phyloP scores from a whole-genome alignment of 805 yeast genomes.

The Metschnikowia lunata region DNA sequence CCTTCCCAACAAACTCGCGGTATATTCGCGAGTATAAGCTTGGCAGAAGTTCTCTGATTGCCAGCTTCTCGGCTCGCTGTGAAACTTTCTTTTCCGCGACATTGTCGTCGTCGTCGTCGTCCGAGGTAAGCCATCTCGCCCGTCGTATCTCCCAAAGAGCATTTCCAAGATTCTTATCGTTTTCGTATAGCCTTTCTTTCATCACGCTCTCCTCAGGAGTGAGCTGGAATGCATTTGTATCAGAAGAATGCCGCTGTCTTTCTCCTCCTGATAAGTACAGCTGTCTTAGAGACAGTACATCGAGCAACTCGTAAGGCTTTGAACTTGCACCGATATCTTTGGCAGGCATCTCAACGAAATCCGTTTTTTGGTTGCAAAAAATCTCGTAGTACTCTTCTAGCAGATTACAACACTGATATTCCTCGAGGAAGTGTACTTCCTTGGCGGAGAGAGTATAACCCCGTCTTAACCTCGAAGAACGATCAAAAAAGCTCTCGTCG shows the following conservation, averaged over 20 bases:
- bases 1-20: constrained; percentile 63
- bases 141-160: constrained; percentile 69
- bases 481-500: constrained; percentile 32
- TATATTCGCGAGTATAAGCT: constrained; percentile 61
- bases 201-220: not conserved
- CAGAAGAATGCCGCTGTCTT: not conserved
- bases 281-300: constrained; percentile 3
- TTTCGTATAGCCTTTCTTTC: constrained; percentile 1
- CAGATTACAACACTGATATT: constrained; percentile 27
- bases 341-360: not conserved
- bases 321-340: not conserved
- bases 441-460: constrained; percentile 16
- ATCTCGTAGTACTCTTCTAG: constrained; percentile 22
- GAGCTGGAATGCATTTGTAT: not conserved
- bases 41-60: constrained; percentile 37
- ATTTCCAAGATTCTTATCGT: constrained; percentile 41
- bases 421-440: constrained; percentile 32
- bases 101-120: constrained; percentile 24
- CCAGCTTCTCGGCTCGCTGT: constrained; percentile 14
- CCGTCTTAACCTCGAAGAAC: constrained; percentile 16
- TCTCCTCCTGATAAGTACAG: not conserved
- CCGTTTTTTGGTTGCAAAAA: not conserved
- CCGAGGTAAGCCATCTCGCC: constrained; percentile 56
- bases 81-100: constrained; percentile 12
- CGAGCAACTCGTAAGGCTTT: constrained; percentile 1